Conservation (phyloP, 768 basidiomycete species). For the Porpolomopsis calyptriformis region DNA sequence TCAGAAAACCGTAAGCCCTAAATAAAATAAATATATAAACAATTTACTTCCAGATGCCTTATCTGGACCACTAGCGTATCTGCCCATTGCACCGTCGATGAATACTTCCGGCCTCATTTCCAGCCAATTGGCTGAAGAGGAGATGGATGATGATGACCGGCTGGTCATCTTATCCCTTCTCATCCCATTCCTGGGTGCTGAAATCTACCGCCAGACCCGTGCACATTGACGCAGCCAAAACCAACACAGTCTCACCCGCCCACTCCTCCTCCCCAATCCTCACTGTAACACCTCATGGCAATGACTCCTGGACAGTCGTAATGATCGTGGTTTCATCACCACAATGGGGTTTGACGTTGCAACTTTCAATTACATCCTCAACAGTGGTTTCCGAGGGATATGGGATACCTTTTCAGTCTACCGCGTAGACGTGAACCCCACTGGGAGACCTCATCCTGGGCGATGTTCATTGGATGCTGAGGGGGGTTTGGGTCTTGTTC, state of each 20-base stretch:
- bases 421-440: slow-evolving; percentile 15
- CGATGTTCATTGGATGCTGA: slow-evolving; percentile 27
- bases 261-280: slow-evolving; percentile 27
- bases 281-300: slow-evolving; percentile 27
- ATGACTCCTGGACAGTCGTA: slow-evolving; percentile 18
- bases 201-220: neutral
- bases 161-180: neutral
- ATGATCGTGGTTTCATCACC: slow-evolving; percentile 32
- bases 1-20: neutral
- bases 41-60: neutral
- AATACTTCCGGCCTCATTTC: neutral
- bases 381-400: slow-evolving; percentile 20
- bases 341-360: slow-evolving; percentile 33
- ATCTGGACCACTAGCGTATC: neutral
- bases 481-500: slow-evolving; percentile 30
- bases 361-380: slow-evolving; percentile 27
- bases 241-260: slow-evolving; percentile 21
- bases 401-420: slow-evolving; percentile 23
- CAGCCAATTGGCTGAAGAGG: neutral
- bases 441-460: slow-evolving; percentile 17
- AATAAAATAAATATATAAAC: neutral
- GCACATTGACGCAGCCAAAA: neutral
- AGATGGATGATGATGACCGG: neutral
- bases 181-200: neutral
- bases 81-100: neutral